Conservation (phyloP, 2,329 filamentous ascomycete genomes). For the Aspergillus sp. region DNA sequence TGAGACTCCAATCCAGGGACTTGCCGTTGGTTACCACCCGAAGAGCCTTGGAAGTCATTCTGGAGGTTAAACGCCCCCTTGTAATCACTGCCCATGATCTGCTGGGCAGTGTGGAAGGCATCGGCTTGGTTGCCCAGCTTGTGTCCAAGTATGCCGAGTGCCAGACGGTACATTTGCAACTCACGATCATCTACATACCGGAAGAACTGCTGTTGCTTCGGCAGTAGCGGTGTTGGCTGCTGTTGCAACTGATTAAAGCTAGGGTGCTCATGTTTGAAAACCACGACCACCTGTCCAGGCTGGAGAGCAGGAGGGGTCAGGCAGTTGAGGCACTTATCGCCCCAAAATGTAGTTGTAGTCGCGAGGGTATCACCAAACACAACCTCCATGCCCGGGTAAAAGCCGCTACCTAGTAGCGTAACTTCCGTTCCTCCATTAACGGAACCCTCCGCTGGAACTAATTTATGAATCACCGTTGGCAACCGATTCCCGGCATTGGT, state of each 20-base stretch:
- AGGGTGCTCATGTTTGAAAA: slow-evolving; percentile 60
- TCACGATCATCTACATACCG: slow-evolving; percentile 62
- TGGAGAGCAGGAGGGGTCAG: slow-evolving; percentile 69
- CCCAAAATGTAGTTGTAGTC: slow-evolving; percentile 77
- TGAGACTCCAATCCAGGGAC: slow-evolving; percentile 44
- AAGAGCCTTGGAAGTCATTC: slow-evolving; percentile 43
- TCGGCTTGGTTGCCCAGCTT: slow-evolving; percentile 48
- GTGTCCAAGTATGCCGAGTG: slow-evolving; percentile 47
- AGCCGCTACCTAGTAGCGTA: slow-evolving; percentile 76
- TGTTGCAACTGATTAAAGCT: slow-evolving; percentile 49
- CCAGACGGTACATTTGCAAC: slow-evolving; percentile 47
- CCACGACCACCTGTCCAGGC: slow-evolving; percentile 69
- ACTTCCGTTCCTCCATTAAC: slow-evolving; percentile 84
- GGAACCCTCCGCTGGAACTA: slow-evolving; percentile 80
- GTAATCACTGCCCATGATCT: slow-evolving; percentile 47
- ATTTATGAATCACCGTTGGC: slow-evolving; percentile 71
- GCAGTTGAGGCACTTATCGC: slow-evolving; percentile 75
- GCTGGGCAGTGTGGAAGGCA: slow-evolving; percentile 49
- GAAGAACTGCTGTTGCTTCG: slow-evolving; percentile 59
- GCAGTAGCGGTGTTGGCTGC: slow-evolving; percentile 42
- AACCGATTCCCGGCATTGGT: slow-evolving; percentile 52
- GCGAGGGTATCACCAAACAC: slow-evolving; percentile 74
- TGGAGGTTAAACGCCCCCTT: slow-evolving; percentile 50
- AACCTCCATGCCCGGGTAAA: slow-evolving; percentile 76
- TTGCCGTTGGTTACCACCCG: slow-evolving; percentile 47